Conservation (phyloP, 2,329 filamentous ascomycete species). For the Akanthomyces uredinophilus region DNA sequence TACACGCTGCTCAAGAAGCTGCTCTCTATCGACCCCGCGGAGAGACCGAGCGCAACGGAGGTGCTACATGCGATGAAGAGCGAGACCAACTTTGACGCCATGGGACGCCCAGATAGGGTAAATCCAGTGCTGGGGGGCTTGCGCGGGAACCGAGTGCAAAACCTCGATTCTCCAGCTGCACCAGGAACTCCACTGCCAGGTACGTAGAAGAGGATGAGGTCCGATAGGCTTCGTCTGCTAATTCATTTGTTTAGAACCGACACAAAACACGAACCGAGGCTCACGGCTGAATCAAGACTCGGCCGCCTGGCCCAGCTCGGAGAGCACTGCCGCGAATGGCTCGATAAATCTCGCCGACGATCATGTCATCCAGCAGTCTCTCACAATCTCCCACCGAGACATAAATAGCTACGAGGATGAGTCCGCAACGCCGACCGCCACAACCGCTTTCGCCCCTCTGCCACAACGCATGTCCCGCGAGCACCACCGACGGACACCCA, state of each 20-base stretch:
- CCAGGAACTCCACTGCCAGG: constrained; percentile 46
- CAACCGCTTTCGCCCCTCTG: not conserved
- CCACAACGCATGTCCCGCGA: not conserved
- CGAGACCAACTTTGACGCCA: constrained; percentile 48
- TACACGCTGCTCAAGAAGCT: constrained; percentile 80
- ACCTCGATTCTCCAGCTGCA: constrained; percentile 48
- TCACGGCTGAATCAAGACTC: not conserved
- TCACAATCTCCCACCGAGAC: constrained; percentile 9
- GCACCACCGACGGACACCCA: not conserved
- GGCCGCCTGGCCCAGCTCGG: not conserved
- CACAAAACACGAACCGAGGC: constrained; percentile 21
- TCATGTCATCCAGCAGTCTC: not conserved
- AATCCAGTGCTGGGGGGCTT: constrained; percentile 35
- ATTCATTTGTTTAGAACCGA: not conserved
- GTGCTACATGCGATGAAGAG: constrained; percentile 74
- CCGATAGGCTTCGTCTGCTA: not conserved
- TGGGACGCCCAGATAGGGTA: constrained; percentile 31
- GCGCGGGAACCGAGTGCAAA: constrained; percentile 46
- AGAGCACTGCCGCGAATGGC: not conserved
- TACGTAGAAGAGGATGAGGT: constrained; percentile 19
- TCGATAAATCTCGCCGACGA: not conserved
- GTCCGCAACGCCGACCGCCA: not conserved
- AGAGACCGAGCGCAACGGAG: constrained; percentile 79
- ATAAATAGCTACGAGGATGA: not conserved
- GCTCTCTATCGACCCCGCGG: constrained; percentile 68